These are phyloP conservation scores for Coemansia guatemalensis DNA, from an alignment of 192 early-diverging fungal species.

Conservation along the genomic window DNA sequence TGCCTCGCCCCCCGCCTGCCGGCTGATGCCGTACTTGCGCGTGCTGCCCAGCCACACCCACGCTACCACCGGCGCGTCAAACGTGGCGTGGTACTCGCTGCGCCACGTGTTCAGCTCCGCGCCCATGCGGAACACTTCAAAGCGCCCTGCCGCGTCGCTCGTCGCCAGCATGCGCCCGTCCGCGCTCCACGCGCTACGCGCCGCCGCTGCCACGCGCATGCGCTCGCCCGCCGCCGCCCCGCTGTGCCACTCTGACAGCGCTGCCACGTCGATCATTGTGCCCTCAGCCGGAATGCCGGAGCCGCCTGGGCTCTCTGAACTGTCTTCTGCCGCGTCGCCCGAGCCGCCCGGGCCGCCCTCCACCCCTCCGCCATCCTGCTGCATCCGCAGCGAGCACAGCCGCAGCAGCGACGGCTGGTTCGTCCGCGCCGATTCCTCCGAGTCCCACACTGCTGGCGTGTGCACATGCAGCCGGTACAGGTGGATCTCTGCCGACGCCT, in stretches of 20 bases:
- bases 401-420: slow-evolving; percentile 49
- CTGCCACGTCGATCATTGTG: slow-evolving; percentile 37
- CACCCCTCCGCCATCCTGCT: slow-evolving; percentile 38
- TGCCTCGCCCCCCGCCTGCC: slow-evolving; percentile 9
- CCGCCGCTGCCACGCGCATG: slow-evolving; percentile 49
- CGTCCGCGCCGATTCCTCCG: slow-evolving; percentile 15
- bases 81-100: slow-evolving; percentile 44
- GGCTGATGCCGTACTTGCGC: slow-evolving; percentile 53
- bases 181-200: slow-evolving; percentile 46
- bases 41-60: slow-evolving; percentile 45
- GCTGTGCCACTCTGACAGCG: slow-evolving; percentile 50
- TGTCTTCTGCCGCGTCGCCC: too few relatives aligned
- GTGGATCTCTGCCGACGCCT: slow-evolving; percentile 45
- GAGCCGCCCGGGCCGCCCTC: slow-evolving; percentile 7
- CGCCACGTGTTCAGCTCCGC: slow-evolving; percentile 47
- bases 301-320: background rate
- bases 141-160: slow-evolving; percentile 44
- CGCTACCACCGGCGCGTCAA: slow-evolving; percentile 47
- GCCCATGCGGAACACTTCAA: slow-evolving; percentile 44
- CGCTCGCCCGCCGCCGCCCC: slow-evolving; percentile 38
- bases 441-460: slow-evolving; percentile 41
- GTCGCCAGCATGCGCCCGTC: slow-evolving; percentile 47
- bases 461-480: slow-evolving; percentile 46
- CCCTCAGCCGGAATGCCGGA: slow-evolving; percentile 11
- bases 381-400: slow-evolving; percentile 50